phyloP scores from a whole-genome alignment of 495 filamentous ascomycete genomes.

The Aspergillus carlsbadensis region DNA sequence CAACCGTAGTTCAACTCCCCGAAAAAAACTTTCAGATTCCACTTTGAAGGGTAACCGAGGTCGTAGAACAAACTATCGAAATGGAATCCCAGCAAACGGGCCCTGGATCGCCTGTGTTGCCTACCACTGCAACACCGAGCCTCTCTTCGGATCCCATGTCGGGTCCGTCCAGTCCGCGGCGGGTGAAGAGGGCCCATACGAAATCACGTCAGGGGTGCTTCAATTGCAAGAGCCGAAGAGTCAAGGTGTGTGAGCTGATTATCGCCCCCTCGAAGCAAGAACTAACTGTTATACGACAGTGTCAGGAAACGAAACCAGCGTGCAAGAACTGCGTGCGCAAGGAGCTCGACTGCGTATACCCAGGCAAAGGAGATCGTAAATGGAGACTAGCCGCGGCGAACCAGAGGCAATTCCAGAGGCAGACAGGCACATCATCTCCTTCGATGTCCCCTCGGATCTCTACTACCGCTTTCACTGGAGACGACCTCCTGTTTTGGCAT shows the following conservation, averaged over 20 bases:
- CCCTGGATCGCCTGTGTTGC: no score
- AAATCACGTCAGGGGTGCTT: slow-evolving; percentile 63
- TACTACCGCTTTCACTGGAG: slow-evolving; percentile 40
- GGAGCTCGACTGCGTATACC: slow-evolving; percentile 58
- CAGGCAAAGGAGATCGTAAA: slow-evolving; percentile 30
- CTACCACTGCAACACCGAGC: no score
- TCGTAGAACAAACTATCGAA: no score
- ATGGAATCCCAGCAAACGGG: no score
- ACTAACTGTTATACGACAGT: slow-evolving; percentile 23
- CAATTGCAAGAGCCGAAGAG: slow-evolving; percentile 61
- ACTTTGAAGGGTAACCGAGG: no score
- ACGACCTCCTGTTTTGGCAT: slow-evolving; percentile 64
- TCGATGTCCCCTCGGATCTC: slow-evolving; percentile 18
- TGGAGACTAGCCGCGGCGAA: background rate
- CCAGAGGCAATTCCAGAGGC: background rate
- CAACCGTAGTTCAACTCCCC: no score
- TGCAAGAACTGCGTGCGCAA: slow-evolving; percentile 59
- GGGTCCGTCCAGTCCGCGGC: background rate
- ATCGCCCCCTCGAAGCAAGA: background rate
- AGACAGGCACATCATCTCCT: background rate
- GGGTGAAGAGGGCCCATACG: slow-evolving; percentile 40
- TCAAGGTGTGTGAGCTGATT: slow-evolving; percentile 41
- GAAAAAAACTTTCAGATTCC: no score
- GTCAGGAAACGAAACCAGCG: slow-evolving; percentile 56
- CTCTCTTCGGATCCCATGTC: no score